These are phyloP conservation scores for Globisporangium takayamanum DNA, from an alignment of 352 stramenopile species.

Conservation along the genomic window DNA sequence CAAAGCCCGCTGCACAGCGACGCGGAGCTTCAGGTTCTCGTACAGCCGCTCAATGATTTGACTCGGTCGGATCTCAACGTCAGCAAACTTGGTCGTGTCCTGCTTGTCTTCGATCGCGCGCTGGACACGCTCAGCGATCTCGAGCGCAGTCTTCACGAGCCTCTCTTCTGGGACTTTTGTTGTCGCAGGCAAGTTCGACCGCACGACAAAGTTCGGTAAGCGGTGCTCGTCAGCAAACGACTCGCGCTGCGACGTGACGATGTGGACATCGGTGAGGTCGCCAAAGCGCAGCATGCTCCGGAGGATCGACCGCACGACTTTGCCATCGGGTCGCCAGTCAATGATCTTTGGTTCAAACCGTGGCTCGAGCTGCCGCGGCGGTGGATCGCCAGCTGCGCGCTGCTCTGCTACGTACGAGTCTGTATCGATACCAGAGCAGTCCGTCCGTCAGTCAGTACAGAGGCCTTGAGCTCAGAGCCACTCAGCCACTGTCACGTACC, in stretches of 20 bases:
- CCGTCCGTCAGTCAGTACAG: not conserved
- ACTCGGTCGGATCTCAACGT: conserved; percentile 68
- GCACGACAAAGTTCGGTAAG: conserved; percentile 65
- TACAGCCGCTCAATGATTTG: conserved; percentile 80
- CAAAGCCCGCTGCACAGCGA: conserved; percentile 73
- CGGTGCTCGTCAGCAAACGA: conserved; percentile 77
- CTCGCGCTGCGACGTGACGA: conserved; percentile 33
- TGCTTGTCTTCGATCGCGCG: conserved; percentile 53
- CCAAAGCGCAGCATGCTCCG: conserved; percentile 70
- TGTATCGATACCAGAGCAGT: not conserved
- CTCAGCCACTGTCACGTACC: conserved; percentile 8
- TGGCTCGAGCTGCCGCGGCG: conserved; percentile 35
- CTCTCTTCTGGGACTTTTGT: conserved; percentile 54
- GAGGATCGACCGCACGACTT: conserved; percentile 64
- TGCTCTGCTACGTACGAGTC: conserved; percentile 22
- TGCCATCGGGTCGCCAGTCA: conserved; percentile 45
- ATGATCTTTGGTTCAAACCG: conserved; percentile 32
- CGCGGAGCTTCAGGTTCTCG: conserved; percentile 80
- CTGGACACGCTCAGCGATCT: conserved; percentile 55
- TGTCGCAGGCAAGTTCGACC: conserved; percentile 42
- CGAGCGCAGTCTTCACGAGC: conserved; percentile 47
- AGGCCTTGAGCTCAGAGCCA: not conserved
- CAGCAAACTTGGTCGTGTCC: conserved; percentile 67
- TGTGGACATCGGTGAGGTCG: conserved; percentile 65
- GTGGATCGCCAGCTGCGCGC: conserved; percentile 16